Evolutionary conservation across 495 filamentous ascomycete genomes (phyloP), one percentile per base, ranked within the genome.

Genomic region (Neurospora sp.): DNA sequence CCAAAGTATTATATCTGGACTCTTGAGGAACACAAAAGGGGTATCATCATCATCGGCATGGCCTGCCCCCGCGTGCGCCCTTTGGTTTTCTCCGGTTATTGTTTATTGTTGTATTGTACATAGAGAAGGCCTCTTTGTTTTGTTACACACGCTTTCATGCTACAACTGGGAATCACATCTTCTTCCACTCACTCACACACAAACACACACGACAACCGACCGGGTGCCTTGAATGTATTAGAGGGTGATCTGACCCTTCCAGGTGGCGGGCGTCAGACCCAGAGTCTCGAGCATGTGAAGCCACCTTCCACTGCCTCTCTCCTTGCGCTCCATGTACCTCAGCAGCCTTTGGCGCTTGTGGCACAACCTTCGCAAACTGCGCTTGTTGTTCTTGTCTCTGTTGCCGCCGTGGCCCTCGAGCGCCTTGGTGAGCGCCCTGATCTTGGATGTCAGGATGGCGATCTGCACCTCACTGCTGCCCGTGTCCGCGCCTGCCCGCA

Each of bases 391-490:
- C 85, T 96, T 98, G 79, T 99, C 96, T 73, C 85, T 90, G 73
- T 87, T 78, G 12, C 84, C 86, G 40, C 85, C 85, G 66, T 82
- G 81, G 40, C 79, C 84, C 78, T 88, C 85, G 71, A 93, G 78
- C 70, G 87, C 85, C 74, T 90, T 84, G 40, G 91, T 89, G 70
- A 98, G 81, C 59, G 92, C 91, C 71, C 92, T 83, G 77, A 99
- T 99, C 86, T 98, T 98, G 69, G 93, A 88, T 10, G 96, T 99
- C 80, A 99, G 82, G 76, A 99, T 96, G n/a, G 94, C 94, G 75
- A 94, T 93, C 85, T 99, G 96, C 66, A 99, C 96, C 82, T 99
- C 96, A 23, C 92, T 91, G 72, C 92, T 95, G 4, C 96, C 96
- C 11, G 94, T 98, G 81, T 99, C 96, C 0, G 90, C 91, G 0